Base-by-base conservation (phyloP, 192 early-diverging fungal species). In the Gigaspora rosea region DNA sequence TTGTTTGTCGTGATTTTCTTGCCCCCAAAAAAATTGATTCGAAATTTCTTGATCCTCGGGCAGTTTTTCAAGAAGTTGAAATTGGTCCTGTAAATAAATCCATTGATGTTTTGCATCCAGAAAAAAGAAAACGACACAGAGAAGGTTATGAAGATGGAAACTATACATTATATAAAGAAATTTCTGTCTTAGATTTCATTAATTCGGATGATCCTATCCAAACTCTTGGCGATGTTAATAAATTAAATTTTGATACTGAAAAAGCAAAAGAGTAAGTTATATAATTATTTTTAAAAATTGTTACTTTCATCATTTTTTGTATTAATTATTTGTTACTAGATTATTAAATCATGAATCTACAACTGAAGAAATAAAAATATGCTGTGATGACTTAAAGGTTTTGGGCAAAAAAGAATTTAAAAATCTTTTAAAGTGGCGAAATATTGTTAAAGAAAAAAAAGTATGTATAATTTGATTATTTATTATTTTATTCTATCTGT, bases 131-230 rank as follows among this genome's bases (percentile, higher is more conserved):
- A 73, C 89, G 97, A 73, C 93, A 97, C 62, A 88, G 97, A 81
- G 95, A 95, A 78, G 97, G 97, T 81, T 99, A 99, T 85, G 96
- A 95, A 76, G 96, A 98, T 74, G 95, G 95, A 63, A 93, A 98
- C 79, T 95, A 95, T 83, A 96, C 92, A 15, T 85, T 96, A 68
- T 91, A 94, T 87, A 91, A 93, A 71, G 85, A 84, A 10, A 85
- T 86, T 36, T 90, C 90, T 56, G 90, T 90, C 51, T 87, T 90
- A 81, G 93, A 97, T 48, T 97, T 97, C 78, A 83, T 99, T 63
- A 88, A 82, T 76, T 79, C 90, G 65, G 78, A 84, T 15, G 96
- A 97, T 58, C 95, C 95, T 48, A 88, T 96, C 8, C 82, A 84
- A 54, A 82, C 92, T n/a, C 88, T 99, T 48, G 92, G 93, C 32